These are phyloP conservation scores for Boletus rubescentipes DNA, from an alignment of 768 basidiomycete genomes.

Conservation along the genomic window DNA sequence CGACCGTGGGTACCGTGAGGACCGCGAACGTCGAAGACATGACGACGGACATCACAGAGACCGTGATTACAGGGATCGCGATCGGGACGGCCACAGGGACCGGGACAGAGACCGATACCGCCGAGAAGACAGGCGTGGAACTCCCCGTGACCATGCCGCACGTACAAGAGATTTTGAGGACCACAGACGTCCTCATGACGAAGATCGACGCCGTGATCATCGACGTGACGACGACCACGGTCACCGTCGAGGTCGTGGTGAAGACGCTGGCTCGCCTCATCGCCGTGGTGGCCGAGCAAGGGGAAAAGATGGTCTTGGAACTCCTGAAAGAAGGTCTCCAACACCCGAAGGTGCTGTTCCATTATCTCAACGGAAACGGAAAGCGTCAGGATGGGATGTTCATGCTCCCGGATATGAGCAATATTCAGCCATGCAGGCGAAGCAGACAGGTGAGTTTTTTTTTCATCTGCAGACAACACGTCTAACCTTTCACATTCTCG, in stretches of 20 bases:
- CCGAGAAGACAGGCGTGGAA: slow-evolving; percentile 52
- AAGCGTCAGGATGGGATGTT: slow-evolving; percentile 95
- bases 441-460: slow-evolving; percentile 77
- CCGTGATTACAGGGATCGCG: slow-evolving; percentile 51
- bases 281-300: slow-evolving; percentile 50
- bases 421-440: slow-evolving; percentile 95
- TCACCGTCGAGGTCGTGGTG: slow-evolving; percentile 34
- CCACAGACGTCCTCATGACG: slow-evolving; percentile 44
- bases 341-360: slow-evolving; percentile 85
- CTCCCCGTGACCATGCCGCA: slow-evolving; percentile 44
- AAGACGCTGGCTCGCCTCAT: slow-evolving; percentile 40
- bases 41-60: slow-evolving; percentile 54
- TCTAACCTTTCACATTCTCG: slow-evolving; percentile 11
- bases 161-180: slow-evolving; percentile 49
- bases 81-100: slow-evolving; percentile 33
- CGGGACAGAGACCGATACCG: slow-evolving; percentile 38
- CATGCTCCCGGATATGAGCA: slow-evolving; percentile 95
- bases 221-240: slow-evolving; percentile 43
- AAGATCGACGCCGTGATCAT: slow-evolving; percentile 50
- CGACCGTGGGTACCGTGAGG: slow-evolving; percentile 58
- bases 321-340: slow-evolving; percentile 81
- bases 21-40: slow-evolving; percentile 67
- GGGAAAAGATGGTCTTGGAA: slow-evolving; percentile 49
- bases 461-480: background rate
- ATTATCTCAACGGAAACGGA: slow-evolving; percentile 82